These are phyloP conservation scores for Phlebiopsis gigantea DNA, from an alignment of 768 basidiomycete genomes.

Conservation along the genomic window DNA sequence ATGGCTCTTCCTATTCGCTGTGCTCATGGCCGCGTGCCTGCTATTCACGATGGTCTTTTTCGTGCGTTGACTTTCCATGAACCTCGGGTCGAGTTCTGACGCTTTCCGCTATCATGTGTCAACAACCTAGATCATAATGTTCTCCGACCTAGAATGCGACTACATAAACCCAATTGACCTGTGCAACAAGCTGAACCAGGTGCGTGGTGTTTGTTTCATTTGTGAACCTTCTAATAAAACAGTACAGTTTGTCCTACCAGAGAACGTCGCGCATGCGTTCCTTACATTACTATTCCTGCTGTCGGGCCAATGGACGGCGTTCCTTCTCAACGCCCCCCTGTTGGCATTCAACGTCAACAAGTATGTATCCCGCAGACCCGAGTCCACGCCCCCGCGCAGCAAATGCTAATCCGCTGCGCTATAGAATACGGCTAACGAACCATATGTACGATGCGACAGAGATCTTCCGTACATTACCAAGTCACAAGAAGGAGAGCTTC, in stretches of 20 bases:
- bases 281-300: constrained; percentile 89
- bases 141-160: constrained; percentile 98
- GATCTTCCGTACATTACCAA: constrained; percentile 91
- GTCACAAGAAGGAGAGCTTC: constrained; percentile 95
- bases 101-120: background rate
- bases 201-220: constrained; percentile 29
- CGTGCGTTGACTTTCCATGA: constrained; percentile 46
- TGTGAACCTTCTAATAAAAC: background rate
- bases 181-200: constrained; percentile 98
- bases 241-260: constrained; percentile 91
- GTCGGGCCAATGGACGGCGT: constrained; percentile 92
- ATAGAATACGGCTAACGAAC: constrained; percentile 83
- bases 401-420: background rate
- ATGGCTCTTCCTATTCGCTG: constrained; percentile 96
- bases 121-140: constrained; percentile 92
- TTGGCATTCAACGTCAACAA: constrained; percentile 92
- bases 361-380: constrained; percentile 40
- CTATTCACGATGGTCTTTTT: constrained; percentile 99
- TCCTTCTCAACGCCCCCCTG: constrained; percentile 85
- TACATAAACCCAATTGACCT: constrained; percentile 99
- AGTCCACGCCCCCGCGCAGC: background rate
- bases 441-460: constrained; percentile 99
- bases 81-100: background rate
- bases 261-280: constrained; percentile 93
- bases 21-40: constrained; percentile 90